Conservation (phyloP, 768 basidiomycete species). For the Naganishia friedmannii region DNA sequence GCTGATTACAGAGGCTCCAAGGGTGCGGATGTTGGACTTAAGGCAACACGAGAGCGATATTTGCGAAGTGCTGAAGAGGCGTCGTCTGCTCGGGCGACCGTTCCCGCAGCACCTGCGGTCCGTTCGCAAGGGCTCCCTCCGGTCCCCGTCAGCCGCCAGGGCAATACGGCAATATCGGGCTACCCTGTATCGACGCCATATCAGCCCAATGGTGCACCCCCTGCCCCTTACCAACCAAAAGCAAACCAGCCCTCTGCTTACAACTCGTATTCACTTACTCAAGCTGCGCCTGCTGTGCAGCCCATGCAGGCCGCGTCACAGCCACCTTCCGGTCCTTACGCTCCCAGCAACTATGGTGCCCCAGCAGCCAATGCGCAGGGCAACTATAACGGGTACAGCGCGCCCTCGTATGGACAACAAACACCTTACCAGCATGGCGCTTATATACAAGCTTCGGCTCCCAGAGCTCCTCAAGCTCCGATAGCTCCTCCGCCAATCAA, state of each 20-base stretch:
- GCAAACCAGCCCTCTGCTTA: conserved; percentile 15
- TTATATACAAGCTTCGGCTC: conserved; percentile 36
- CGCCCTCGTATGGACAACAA: conserved; percentile 4
- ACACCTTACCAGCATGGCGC: conserved; percentile 24
- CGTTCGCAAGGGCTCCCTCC: conserved; percentile 1
- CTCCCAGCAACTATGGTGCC: conserved; percentile 31
- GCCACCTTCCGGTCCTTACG: conserved; percentile 33
- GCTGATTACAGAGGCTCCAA: conserved; percentile 67
- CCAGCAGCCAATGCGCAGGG: conserved; percentile 44
- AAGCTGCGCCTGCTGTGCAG: neutral
- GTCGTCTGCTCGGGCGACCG: conserved; percentile 26
- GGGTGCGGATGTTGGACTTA: conserved; percentile 46
- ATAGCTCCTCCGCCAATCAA: conserved; percentile 53
- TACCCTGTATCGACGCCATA: conserved; percentile 33
- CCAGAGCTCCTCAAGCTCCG: conserved; percentile 39
- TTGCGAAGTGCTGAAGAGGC: conserved; percentile 15
- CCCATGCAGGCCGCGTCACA: conserved; percentile 5
- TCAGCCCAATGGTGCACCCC: conserved; percentile 40
- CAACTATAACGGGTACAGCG: conserved; percentile 22
- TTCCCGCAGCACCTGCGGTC: neutral
- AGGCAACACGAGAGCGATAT: conserved; percentile 45
- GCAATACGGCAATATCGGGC: conserved; percentile 25
- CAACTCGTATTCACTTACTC: conserved; percentile 22
- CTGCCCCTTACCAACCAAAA: conserved; percentile 47
- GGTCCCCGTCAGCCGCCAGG: neutral